These are phyloP conservation scores for Fusarium drepaniforme DNA, from an alignment of 2,329 filamentous ascomycete genomes.

Conservation along the genomic window DNA sequence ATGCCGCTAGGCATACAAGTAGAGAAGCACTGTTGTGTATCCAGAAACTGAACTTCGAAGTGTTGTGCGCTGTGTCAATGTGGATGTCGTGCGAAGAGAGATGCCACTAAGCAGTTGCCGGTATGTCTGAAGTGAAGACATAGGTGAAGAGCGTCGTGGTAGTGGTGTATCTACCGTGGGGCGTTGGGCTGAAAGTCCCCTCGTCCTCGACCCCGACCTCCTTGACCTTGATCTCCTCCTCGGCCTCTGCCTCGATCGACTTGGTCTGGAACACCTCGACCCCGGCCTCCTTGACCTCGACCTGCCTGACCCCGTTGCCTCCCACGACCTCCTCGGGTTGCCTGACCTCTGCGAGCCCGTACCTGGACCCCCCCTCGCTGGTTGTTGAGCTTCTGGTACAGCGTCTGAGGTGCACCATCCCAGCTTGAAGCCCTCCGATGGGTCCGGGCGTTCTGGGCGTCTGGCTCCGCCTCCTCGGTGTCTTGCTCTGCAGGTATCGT, in stretches of 20 bases:
- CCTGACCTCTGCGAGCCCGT: not conserved
- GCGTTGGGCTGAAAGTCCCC: not conserved
- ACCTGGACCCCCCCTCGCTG: not conserved
- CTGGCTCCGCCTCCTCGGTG: not conserved
- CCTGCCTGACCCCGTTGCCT: not conserved
- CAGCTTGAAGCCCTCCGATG: not conserved
- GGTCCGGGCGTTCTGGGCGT: not conserved
- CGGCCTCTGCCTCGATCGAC: not conserved
- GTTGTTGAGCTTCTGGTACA: not conserved
- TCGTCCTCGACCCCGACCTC: not conserved
- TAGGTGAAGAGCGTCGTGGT: not conserved
- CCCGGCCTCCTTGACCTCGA: not conserved
- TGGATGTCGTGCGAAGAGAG: not conserved
- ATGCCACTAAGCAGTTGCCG: not conserved
- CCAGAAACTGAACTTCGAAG: not conserved
- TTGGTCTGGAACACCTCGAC: not conserved
- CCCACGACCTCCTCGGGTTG: not conserved
- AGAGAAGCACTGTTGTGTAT: not conserved
- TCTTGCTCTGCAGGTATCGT: not conserved
- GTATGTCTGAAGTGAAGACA: not conserved
- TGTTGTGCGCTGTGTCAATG: not conserved
- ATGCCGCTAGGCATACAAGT: not conserved
- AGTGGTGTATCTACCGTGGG: not conserved
- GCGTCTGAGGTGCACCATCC: not conserved
- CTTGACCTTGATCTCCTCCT: not conserved